Percentiles rank a stretch among this genome's conserved stretches.
These are phyloP conservation scores for Yamadazyma endophytica DNA, from an alignment of 805 yeast species.

Conservation along the genomic window DNA sequence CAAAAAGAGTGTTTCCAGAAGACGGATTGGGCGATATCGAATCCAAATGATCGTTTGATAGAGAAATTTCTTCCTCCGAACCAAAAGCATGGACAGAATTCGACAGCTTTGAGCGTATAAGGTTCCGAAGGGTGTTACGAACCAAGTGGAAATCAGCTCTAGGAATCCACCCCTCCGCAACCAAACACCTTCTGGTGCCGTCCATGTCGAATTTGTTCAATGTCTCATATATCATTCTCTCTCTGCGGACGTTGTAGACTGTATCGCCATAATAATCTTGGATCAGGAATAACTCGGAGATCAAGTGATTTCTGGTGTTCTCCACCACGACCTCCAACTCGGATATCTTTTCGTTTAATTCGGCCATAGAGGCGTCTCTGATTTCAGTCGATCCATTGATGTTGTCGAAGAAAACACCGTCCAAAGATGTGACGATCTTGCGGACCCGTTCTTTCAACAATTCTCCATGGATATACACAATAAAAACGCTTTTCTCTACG, in stretches of 20 bases:
- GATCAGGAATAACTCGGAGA: constrained; percentile 32
- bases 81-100: constrained; percentile 2
- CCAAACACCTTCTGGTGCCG: constrained; percentile 57
- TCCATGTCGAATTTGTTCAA: constrained; percentile 70
- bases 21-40: constrained; percentile 3
- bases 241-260: constrained; percentile 41
- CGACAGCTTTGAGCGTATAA: constrained; percentile 33
- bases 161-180: constrained; percentile 77
- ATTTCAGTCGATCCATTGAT: constrained; percentile 25
- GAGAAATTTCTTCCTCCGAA: constrained; percentile 15
- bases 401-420: constrained; percentile 35
- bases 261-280: constrained; percentile 33
- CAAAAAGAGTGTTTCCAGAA: constrained; percentile 15
- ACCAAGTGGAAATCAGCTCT: constrained; percentile 40
- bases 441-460: constrained; percentile 29
- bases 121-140: constrained; percentile 35
- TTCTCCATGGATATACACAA: constrained; percentile 40
- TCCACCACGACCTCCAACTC: constrained; percentile 31
- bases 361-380: constrained; percentile 22
- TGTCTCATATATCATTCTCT: constrained; percentile 53
- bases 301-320: constrained; percentile 31
- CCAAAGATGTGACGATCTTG: constrained; percentile 33
- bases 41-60: constrained; percentile 7
- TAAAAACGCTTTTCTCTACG: constrained; percentile 31
- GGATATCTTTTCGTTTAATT: constrained; percentile 26